Conservation (phyloP, 2,329 filamentous ascomycete species). For the Chlorencoelia australis region DNA sequence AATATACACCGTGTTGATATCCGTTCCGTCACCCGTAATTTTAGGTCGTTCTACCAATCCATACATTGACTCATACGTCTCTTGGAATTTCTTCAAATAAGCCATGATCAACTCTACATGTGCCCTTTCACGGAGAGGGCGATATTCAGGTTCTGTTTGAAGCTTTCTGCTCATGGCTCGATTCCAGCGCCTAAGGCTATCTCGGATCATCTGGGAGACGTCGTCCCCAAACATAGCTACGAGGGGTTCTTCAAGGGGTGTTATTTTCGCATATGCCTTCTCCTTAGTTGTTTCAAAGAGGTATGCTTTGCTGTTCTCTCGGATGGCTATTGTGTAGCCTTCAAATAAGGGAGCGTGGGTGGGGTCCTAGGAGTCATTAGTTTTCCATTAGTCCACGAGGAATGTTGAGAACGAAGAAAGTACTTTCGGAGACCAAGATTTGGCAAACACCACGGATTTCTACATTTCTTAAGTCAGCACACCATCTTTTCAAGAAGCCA, state of each 20-base stretch:
- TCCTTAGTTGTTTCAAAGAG: not conserved
- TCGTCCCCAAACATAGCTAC: not conserved
- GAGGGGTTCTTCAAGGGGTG: not conserved
- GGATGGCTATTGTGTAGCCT: not conserved
- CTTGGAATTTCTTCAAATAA: constrained; percentile 7
- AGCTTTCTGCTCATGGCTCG: not conserved
- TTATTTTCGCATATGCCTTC: not conserved
- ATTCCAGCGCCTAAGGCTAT: not conserved
- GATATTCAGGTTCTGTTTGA: not conserved
- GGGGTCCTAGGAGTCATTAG: too few species aligned
- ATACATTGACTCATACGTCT: constrained; percentile 10
- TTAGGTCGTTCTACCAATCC: constrained; percentile 8
- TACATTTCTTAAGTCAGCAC: too few species aligned
- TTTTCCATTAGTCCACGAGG: too few species aligned
- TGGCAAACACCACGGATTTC: too few species aligned
- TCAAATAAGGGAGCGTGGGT: too few species aligned
- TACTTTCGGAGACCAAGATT: too few species aligned
- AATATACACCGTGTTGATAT: constrained; percentile 7
- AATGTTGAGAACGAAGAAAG: too few species aligned
- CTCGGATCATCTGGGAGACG: not conserved
- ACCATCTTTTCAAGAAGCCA: too few species aligned
- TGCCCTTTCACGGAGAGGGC: constrained; percentile 5
- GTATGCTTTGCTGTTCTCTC: not conserved
- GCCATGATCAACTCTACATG: constrained; percentile 12
- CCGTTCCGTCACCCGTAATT: not conserved